phyloP scores from a whole-genome alignment of 75 land plant species.

The Cunninghamia lanceolata region DNA sequence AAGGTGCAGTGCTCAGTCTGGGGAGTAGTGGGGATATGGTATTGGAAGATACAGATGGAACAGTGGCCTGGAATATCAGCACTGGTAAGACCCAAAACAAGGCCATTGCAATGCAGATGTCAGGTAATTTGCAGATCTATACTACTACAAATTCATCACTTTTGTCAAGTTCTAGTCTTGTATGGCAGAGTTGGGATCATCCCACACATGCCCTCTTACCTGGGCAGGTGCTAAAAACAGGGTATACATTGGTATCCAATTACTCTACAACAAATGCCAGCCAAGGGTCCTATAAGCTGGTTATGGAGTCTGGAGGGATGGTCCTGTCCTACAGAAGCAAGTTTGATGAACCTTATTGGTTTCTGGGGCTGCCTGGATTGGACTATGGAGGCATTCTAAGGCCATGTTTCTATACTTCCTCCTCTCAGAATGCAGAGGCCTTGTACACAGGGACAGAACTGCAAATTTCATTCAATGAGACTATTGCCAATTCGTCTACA shows the following conservation, averaged over 20 bases:
- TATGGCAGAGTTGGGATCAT: constrained; percentile 20
- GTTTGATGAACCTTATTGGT: constrained; percentile 13
- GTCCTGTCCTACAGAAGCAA: constrained; percentile 8
- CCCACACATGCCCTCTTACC: constrained; percentile 15
- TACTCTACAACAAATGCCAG: background rate
- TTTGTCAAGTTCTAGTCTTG: background rate
- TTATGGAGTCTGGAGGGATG: constrained; percentile 12
- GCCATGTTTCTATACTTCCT: constrained; percentile 6
- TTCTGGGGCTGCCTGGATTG: background rate
- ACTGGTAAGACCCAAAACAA: background rate
- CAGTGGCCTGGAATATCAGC: constrained; percentile 15
- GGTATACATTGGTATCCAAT: background rate
- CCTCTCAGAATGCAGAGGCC: background rate
- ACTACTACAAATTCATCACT: background rate
- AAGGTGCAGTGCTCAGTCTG: constrained; percentile 10
- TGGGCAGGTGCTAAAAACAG: background rate
- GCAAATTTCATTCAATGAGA: background rate
- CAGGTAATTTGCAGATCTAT: constrained; percentile 12
- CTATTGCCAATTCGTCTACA: background rate
- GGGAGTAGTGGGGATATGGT: constrained; percentile 10
- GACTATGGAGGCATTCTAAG: constrained; percentile 2
- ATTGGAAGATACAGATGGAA: constrained; percentile 14
- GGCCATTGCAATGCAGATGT: constrained; percentile 1
- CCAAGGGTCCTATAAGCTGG: constrained; percentile 15
- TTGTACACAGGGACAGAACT: background rate